These are phyloP conservation scores for Amoeboaphelidium occidentale DNA, from an alignment of 371 early-diverging fungal species.

Conservation along the genomic window DNA sequence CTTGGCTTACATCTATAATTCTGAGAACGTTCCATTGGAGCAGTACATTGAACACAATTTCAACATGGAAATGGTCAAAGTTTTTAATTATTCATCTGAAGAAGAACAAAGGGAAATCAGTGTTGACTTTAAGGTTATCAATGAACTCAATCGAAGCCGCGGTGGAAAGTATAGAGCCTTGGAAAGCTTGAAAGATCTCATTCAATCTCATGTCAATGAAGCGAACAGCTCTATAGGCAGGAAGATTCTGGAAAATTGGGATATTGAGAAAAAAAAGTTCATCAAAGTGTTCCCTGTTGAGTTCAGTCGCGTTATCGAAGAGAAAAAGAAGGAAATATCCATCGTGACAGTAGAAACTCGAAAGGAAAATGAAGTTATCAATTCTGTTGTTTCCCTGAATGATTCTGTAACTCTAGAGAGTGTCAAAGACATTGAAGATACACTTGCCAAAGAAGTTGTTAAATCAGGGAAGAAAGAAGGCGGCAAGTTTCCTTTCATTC, in stretches of 20 bases:
- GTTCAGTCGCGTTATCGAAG: constrained; percentile 48
- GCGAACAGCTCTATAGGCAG: constrained; percentile 64
- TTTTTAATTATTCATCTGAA: too few relatives aligned
- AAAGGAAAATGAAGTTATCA: not conserved
- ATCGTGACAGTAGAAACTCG: constrained; percentile 2
- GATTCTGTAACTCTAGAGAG: too few relatives aligned
- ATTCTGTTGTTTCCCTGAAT: too few relatives aligned
- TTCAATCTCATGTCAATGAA: constrained; percentile 48
- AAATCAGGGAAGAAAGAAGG: constrained; percentile 1
- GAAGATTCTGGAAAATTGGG: constrained; percentile 42
- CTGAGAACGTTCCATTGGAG: constrained; percentile 23
- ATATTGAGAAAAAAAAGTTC: constrained; percentile 38
- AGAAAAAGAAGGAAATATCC: constrained; percentile 18
- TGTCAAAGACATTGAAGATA: constrained; percentile 59
- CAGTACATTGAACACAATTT: constrained; percentile 17
- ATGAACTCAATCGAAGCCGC: constrained; percentile 48
- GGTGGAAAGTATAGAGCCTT: constrained; percentile 51
- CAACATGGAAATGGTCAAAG: constrained; percentile 71
- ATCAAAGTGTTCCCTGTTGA: constrained; percentile 88
- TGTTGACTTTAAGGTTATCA: too few relatives aligned
- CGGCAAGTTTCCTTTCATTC: constrained; percentile 63
- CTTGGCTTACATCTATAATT: constrained; percentile 58
- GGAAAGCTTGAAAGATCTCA: constrained; percentile 39
- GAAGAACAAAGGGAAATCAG: too few relatives aligned
- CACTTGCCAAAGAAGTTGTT: constrained; percentile 22